Percentiles rank a stretch among this genome's conserved stretches.
These are phyloP conservation scores for Parsonsia alboflavescens DNA, from an alignment of 257 asterid species.

Conservation along the genomic window DNA sequence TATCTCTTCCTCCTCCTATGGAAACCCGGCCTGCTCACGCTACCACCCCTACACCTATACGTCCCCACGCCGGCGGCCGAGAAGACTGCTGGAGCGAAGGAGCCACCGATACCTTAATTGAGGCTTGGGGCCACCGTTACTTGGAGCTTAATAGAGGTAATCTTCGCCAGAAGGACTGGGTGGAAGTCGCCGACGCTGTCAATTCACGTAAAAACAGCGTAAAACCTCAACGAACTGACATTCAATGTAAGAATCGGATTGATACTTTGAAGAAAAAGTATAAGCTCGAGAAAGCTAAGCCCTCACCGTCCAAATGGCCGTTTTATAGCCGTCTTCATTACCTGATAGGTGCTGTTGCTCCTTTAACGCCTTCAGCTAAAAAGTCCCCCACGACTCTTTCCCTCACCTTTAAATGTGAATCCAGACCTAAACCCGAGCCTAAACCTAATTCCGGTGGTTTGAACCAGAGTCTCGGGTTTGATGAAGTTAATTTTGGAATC, in stretches of 20 bases:
- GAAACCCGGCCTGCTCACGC: neutral
- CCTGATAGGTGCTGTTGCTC: constrained; percentile 41
- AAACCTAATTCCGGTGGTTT: constrained; percentile 11
- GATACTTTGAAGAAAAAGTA: constrained; percentile 71
- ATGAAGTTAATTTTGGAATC: constrained; percentile 4
- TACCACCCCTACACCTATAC: neutral
- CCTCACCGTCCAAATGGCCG: constrained; percentile 55
- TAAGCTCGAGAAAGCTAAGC: constrained; percentile 53
- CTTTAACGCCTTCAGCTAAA: constrained; percentile 11
- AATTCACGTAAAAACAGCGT: constrained; percentile 52
- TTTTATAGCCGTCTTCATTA: constrained; percentile 43
- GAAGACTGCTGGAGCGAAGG: constrained; percentile 85
- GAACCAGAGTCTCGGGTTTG: neutral
- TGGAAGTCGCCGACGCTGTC: constrained; percentile 60
- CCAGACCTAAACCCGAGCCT: neutral
- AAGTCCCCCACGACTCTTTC: constrained; percentile 2
- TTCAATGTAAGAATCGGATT: constrained; percentile 69
- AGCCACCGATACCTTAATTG: constrained; percentile 58
- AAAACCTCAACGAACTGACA: constrained; percentile 65
- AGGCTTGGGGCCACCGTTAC: constrained; percentile 69
- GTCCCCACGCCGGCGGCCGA: constrained; percentile 36
- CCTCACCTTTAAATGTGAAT: constrained; percentile 9
- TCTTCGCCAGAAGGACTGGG: constrained; percentile 72
- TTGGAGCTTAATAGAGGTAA: constrained; percentile 62
- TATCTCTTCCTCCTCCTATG: constrained; percentile 9